Percentiles rank a stretch among this genome's conserved stretches.
These are phyloP conservation scores for Sclerotinia sclerotiorum DNA, from an alignment of 2,329 filamentous ascomycete species.

Conservation along the genomic window DNA sequence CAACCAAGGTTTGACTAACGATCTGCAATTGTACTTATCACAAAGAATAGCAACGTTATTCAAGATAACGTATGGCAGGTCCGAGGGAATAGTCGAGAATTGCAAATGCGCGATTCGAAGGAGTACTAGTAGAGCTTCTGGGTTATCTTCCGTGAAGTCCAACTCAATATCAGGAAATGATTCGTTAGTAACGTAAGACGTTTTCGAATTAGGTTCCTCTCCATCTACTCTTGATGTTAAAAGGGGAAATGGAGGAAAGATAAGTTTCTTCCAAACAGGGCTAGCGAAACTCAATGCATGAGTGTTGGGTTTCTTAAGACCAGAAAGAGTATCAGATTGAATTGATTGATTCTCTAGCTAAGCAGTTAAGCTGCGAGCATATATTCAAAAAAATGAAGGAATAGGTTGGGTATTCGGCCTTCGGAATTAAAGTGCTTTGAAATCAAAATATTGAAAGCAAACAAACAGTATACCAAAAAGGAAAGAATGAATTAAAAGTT, in stretches of 20 bases:
- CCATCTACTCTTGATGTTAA: not conserved
- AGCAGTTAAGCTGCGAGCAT: no score
- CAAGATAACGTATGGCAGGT: not conserved
- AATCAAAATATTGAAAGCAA: no score
- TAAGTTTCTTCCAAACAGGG: not conserved
- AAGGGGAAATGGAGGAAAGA: not conserved
- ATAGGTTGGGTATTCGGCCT: no score
- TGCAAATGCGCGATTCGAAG: not conserved
- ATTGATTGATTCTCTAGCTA: no score
- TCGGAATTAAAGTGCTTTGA: no score
- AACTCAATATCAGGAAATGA: not conserved
- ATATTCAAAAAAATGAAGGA: no score
- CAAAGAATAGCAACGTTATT: not conserved
- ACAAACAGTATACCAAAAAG: no score
- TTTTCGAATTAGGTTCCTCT: not conserved
- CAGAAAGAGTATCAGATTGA: no score
- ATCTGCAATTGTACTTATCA: not conserved
- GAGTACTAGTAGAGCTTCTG: not conserved
- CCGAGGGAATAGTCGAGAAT: not conserved
- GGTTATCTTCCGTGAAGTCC: not conserved
- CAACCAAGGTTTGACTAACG: not conserved
- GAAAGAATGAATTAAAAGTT: no score
- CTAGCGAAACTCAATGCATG: not conserved
- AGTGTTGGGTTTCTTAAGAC: no score
- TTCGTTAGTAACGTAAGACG: not conserved